These are phyloP conservation scores for Aphanomyces cochlioides DNA, from an alignment of 352 stramenopile genomes.

Conservation along the genomic window DNA sequence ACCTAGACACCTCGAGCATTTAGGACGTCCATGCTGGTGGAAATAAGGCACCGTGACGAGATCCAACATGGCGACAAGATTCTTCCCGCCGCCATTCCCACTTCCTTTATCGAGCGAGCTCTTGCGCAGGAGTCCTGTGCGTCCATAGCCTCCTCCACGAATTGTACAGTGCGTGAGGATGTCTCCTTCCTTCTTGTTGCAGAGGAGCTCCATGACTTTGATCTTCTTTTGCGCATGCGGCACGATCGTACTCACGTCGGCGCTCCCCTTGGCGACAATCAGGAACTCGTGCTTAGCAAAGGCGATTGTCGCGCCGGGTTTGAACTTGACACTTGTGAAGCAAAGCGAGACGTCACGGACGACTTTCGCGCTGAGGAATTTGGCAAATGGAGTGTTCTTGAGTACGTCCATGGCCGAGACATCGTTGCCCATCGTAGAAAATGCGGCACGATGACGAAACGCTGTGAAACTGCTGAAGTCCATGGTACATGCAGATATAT, in stretches of 20 bases:
- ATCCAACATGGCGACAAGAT: conserved; percentile 54
- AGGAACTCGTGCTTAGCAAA: conserved; percentile 52
- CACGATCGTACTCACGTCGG: conserved; percentile 56
- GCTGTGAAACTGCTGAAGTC: no score
- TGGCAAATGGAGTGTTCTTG: conserved; percentile 58
- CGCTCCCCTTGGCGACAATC: conserved; percentile 50
- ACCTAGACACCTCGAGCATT: conserved; percentile 28
- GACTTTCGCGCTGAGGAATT: conserved; percentile 55
- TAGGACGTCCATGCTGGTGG: not conserved
- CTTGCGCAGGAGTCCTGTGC: conserved; percentile 60
- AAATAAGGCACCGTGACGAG: conserved; percentile 30
- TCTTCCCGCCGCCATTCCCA: conserved; percentile 40
- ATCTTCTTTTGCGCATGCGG: conserved; percentile 44
- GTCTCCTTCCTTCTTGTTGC: conserved; percentile 23
- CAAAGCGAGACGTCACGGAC: conserved; percentile 52
- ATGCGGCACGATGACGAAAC: no score
- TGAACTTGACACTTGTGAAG: conserved; percentile 50
- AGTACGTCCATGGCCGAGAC: conserved; percentile 32
- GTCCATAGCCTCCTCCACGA: conserved; percentile 36
- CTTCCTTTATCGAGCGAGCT: conserved; percentile 44
- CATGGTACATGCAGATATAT: no score
- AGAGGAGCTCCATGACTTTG: conserved; percentile 44
- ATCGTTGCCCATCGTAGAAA: conserved; percentile 10
- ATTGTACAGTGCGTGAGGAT: conserved; percentile 40
- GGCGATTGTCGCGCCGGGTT: conserved; percentile 46